Evolutionary conservation across 305 asterid species (phyloP).

Genomic region (Fraxinus platypoda): DNA sequence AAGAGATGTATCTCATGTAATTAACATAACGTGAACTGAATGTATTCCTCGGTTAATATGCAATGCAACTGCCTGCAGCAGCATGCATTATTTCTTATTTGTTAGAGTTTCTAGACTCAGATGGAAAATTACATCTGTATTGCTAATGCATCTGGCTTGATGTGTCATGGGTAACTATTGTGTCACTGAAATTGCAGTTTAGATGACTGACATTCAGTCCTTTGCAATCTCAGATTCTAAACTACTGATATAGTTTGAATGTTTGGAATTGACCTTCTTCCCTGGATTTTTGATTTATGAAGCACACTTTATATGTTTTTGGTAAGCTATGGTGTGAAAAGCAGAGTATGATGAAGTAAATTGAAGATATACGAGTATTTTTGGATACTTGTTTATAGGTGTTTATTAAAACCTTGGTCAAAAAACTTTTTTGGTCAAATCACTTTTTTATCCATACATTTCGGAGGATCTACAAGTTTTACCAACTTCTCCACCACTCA

Average conservation of each 20-base stretch:
- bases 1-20: background rate
- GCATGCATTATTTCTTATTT: background rate
- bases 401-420: background rate
- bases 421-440: background rate
- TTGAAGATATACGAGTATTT: background rate
- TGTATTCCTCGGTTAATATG: background rate
- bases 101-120: background rate
- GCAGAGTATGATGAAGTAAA: background rate
- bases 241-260: background rate
- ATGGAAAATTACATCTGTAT: background rate
- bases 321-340: background rate
- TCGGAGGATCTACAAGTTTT: background rate
- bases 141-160: background rate
- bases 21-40: background rate
- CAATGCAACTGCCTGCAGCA: background rate
- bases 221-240: background rate
- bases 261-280: constrained; percentile 1
- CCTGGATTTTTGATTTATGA: background rate
- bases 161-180: background rate
- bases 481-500: background rate
- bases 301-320: background rate
- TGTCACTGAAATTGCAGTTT: background rate
- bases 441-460: background rate
- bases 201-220: background rate
- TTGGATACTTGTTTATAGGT: background rate